phyloP scores from a whole-genome alignment of 352 stramenopile species.

The Achlya hypogyna region DNA sequence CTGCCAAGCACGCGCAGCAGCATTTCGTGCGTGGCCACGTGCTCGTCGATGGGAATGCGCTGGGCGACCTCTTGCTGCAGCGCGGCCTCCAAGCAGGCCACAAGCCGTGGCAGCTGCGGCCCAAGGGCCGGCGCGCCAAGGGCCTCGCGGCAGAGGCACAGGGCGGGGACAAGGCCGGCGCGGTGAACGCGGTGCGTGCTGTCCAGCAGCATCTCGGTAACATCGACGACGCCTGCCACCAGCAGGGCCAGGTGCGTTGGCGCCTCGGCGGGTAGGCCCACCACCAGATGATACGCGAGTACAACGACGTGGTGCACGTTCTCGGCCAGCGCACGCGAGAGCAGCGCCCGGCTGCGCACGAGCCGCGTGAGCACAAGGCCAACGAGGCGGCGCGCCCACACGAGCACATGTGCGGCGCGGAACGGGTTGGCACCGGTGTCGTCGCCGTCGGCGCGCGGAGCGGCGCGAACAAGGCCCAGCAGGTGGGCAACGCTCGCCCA shows the following conservation, averaged over 20 bases:
- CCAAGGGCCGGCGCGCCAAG: conserved; percentile 34
- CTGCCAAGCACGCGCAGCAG: conserved; percentile 68
- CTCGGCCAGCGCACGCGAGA: conserved; percentile 58
- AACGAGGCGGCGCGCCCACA: conserved; percentile 54
- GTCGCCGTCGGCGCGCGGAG: background rate
- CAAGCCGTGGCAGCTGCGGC: conserved; percentile 43
- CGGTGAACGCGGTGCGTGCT: conserved; percentile 74
- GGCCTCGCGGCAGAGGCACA: conserved; percentile 55
- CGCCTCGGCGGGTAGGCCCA: background rate
- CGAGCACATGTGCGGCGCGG: conserved; percentile 22
- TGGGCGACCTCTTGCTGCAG: conserved; percentile 75
- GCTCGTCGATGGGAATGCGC: conserved; percentile 58
- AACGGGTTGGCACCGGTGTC: background rate
- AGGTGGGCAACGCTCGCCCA: conserved; percentile 62
- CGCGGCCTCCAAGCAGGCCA: conserved; percentile 44
- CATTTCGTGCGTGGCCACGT: conserved; percentile 54
- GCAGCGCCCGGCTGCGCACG: conserved; percentile 59
- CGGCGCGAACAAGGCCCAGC: conserved; percentile 22
- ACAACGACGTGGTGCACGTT: conserved; percentile 71
- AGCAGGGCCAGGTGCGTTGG: conserved; percentile 25
- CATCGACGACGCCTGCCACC: conserved; percentile 59
- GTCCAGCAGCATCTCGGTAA: conserved; percentile 58
- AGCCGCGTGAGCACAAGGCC: conserved; percentile 73
- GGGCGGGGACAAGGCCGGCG: conserved; percentile 47
- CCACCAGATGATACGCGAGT: conserved; percentile 31